Base-by-base conservation (phyloP, 441 rosid genomes). In the Populus hybrid region DNA sequence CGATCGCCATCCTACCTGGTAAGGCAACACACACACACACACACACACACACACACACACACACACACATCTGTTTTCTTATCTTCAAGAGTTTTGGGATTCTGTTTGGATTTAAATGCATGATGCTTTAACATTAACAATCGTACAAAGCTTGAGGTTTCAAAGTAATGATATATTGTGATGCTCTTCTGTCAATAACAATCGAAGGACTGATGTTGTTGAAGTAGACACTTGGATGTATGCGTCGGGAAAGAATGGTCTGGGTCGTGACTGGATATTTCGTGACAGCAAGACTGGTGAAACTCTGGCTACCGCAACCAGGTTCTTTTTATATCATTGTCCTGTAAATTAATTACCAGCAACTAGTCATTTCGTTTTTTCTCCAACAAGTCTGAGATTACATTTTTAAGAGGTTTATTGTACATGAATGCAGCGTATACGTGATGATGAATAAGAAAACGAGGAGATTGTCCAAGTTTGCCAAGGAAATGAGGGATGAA, bases 401-500 rank as follows among this genome's bases (percentile, higher is more conserved):
- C 12, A 38, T 38, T 38, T 9, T 38, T 8, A 38, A 38, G 45
- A 38, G 45, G 45, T 38, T 38, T 38, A 9, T 0, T 38, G 45
- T 9, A 9, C 11, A 38, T 38, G 45, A 9, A 2, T 72, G 84
- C 83, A 88, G 89, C 61, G 11, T 73, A 4, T 33, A 29, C 23
- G 80, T 83, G 68, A 77, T 84, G 84, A 82, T 86, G 84, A 83
- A 88, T 65, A 82, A 70, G 66, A 72, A 77, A 73, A 88, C 89
- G 18, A 83, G 90, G 75, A 88, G 64, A n/a, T 40, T 82, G 2
- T 83, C 84, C 2, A 86, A 80, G 73, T 42, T 82, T 45, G 16
- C 77, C 2, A 74, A 75, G 18, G 86, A 84, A 82, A 73, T 75
- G 8, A 76, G 69, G 69, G 71, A 59, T 14, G 89, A 88, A 31